These are phyloP conservation scores for Daldinia decipiens DNA, from an alignment of 495 filamentous ascomycete genomes.

Conservation along the genomic window DNA sequence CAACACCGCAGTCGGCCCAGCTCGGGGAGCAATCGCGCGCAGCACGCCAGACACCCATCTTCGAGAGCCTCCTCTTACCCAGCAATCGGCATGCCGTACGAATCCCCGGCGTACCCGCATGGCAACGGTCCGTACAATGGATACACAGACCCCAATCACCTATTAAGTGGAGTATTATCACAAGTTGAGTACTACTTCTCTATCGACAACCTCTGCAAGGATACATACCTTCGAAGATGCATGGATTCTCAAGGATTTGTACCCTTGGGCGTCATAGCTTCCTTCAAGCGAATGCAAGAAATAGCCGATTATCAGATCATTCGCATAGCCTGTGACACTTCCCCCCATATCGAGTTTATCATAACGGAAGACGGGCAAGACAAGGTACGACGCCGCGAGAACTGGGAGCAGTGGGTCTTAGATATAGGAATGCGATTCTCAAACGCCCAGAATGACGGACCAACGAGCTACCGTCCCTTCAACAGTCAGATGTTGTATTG, in stretches of 20 bases:
- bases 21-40: slow-evolving; percentile 38
- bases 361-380: slow-evolving; percentile 78
- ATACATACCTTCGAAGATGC: slow-evolving; percentile 83
- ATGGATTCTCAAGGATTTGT: slow-evolving; percentile 98
- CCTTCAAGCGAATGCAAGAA: slow-evolving; percentile 83
- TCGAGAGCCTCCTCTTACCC: slow-evolving; percentile 36
- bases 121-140: slow-evolving; percentile 70
- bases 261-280: slow-evolving; percentile 76
- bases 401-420: slow-evolving; percentile 85
- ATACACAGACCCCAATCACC: slow-evolving; percentile 65
- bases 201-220: slow-evolving; percentile 94
- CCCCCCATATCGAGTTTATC: slow-evolving; percentile 74
- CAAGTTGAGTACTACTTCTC: slow-evolving; percentile 98
- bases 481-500: slow-evolving; percentile 32
- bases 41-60: slow-evolving; percentile 39
- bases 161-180: slow-evolving; percentile 56
- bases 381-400: slow-evolving; percentile 77
- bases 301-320: slow-evolving; percentile 78
- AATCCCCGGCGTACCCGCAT: slow-evolving; percentile 65
- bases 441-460: slow-evolving; percentile 55
- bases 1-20: slow-evolving; percentile 37
- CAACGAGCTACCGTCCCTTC: slow-evolving; percentile 41
- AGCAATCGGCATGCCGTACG: slow-evolving; percentile 59
- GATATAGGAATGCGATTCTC: slow-evolving; percentile 61
- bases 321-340: slow-evolving; percentile 75